Percentiles rank a stretch among this genome's conserved stretches.
Evolutionary conservation across 192 early-diverging fungal species (phyloP).

Genomic region (Rhizoclosmatium sp.): DNA sequence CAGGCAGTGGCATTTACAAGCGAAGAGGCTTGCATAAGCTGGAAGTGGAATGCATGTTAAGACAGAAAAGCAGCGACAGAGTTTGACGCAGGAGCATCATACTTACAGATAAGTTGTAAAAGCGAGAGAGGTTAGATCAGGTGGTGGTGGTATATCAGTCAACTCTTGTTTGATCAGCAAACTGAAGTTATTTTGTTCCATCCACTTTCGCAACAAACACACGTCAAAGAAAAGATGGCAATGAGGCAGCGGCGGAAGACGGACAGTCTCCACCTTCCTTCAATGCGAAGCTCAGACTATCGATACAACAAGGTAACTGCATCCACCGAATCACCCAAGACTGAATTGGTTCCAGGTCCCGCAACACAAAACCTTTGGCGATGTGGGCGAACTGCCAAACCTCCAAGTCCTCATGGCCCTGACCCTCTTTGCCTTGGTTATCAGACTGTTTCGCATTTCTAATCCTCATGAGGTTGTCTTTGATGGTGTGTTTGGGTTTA

Average conservation of each 20-base stretch:
- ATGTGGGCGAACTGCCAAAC: slow-evolving; percentile 40
- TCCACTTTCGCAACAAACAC: too few species aligned
- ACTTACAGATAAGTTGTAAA: too few species aligned
- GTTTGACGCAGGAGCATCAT: too few species aligned
- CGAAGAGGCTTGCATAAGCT: too few species aligned
- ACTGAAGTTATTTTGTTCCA: too few species aligned
- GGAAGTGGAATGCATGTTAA: too few species aligned
- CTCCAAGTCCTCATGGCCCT: slow-evolving; percentile 41
- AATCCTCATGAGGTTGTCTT: slow-evolving; percentile 58
- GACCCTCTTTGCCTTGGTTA: slow-evolving; percentile 45
- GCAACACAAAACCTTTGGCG: slow-evolving; percentile 24
- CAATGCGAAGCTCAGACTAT: neutral
- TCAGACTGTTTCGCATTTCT: slow-evolving; percentile 53
- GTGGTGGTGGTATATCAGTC: too few species aligned
- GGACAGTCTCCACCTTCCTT: neutral
- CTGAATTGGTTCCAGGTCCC: neutral
- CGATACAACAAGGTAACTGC: slow-evolving; percentile 5
- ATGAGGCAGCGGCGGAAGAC: slow-evolving; percentile 7
- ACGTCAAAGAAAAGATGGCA: neutral
- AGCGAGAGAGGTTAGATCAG: too few species aligned
- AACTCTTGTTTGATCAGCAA: too few species aligned
- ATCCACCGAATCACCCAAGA: neutral
- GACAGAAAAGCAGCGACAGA: too few species aligned
- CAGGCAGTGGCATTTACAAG: too few species aligned
- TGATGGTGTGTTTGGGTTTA: slow-evolving; percentile 61